Base-by-base conservation (phyloP, 495 filamentous ascomycete species). In the Cercophora scortea region DNA sequence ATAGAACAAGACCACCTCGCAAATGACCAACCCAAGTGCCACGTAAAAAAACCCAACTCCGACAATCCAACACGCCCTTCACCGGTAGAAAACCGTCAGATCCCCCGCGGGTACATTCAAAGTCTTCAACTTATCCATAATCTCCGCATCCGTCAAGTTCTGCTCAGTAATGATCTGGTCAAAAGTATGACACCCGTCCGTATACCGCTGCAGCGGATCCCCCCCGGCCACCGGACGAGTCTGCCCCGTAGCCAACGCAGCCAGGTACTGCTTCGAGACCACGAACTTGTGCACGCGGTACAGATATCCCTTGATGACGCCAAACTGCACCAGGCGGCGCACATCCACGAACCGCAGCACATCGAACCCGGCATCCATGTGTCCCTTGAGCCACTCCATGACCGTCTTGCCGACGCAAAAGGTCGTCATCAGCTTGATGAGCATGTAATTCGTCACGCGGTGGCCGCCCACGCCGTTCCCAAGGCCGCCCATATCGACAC, bases 251-350 rank as follows among this genome's bases (percentile, higher is more conserved):
- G 64, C 74, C 45, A 73, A 59, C 42, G 61, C 58, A 35, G 69
- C 65, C 15, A 80, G 61, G 42, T 73, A 73, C 53, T 72, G 71
- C 54, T 83, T 82, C 10, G 81, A 80, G 8, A 90, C 79, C 4
- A 89, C 86, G 62, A 94, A 93, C 63, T 90, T 90, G 71, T 97
- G 91, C 34, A 96, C 86, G 15, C 93, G 81, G 67, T 96, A 96
- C n/a, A 98, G 61, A 55, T 95, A 86, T 4, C 91, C 90, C 67
- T 97, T 96, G 60, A 96, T 93, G 13, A 97, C 79, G 44, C 94
- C 93, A 66, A 96, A 97, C 35, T 91, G 92, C 52, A 98, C 86
- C 52, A 98, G 86, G 32, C 94, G 82, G 1, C 93, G 79, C 43
- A 96, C 81, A 68, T 98, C 93, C 54, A 98, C 80, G 58, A 82